Percentiles rank a stretch among this genome's conserved stretches.
phyloP scores from a whole-genome alignment of 805 yeast genomes.

The Saccharomycopsis guyanensis region DNA sequence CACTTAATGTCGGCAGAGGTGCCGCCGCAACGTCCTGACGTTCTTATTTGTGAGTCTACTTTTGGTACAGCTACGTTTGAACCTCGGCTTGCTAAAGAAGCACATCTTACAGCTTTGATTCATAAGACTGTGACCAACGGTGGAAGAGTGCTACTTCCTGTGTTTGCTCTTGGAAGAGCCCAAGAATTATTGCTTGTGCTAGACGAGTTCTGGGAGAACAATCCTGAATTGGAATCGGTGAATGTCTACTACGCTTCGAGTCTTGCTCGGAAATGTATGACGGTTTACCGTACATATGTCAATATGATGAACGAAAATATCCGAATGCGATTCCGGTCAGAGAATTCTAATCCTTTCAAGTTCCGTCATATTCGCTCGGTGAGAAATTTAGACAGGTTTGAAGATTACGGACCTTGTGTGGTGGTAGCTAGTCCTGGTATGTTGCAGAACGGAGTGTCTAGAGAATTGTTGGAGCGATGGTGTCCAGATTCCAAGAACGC shows the following conservation, averaged over 20 bases:
- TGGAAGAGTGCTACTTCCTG: constrained; percentile 88
- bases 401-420: constrained; percentile 93
- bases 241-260: constrained; percentile 89
- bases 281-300: constrained; percentile 92
- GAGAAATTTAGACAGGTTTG: constrained; percentile 72
- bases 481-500: constrained; percentile 92
- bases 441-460: constrained; percentile 92
- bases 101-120: constrained; percentile 68
- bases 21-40: constrained; percentile 81
- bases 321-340: constrained; percentile 64
- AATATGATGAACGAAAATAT: constrained; percentile 96
- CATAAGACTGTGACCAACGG: constrained; percentile 81
- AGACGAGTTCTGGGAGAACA: constrained; percentile 90
- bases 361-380: constrained; percentile 80
- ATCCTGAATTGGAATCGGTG: constrained; percentile 73
- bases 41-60: constrained; percentile 89
- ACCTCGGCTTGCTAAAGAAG: constrained; percentile 80
- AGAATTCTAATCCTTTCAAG: constrained; percentile 81
- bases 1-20: constrained; percentile 94
- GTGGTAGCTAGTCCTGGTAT: constrained; percentile 97
- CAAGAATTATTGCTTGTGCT: constrained; percentile 85
- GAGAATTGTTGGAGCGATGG: constrained; percentile 91
- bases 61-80: constrained; percentile 98
- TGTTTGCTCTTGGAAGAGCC: constrained; percentile 94
- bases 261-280: constrained; percentile 92